phyloP scores from a whole-genome alignment of 2,329 filamentous ascomycete species.

The Fusarium luffae region DNA sequence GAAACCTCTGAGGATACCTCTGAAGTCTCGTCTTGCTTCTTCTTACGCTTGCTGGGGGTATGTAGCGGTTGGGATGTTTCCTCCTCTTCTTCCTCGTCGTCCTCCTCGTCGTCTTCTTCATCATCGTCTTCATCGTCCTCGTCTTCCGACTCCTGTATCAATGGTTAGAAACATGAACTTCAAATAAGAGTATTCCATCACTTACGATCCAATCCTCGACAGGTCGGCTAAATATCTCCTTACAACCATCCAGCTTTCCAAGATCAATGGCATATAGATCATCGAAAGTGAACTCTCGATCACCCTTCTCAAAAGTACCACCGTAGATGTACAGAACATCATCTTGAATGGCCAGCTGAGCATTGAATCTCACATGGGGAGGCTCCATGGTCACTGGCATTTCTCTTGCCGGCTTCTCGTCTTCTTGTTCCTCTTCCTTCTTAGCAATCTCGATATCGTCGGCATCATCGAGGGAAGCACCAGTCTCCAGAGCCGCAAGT shows the following conservation, averaged over 20 bases:
- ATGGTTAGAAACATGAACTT: conserved; percentile 21
- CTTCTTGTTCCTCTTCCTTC: conserved; percentile 64
- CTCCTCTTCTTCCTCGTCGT: conserved; percentile 64
- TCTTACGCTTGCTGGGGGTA: conserved; percentile 67
- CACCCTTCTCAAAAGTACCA: conserved; percentile 94
- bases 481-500: conserved; percentile 84
- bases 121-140: conserved; percentile 70
- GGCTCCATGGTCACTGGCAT: conserved; percentile 80
- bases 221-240: conserved; percentile 87
- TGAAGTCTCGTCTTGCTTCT: conserved; percentile 60
- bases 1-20: conserved; percentile 52
- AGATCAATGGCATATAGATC: conserved; percentile 93
- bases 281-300: conserved; percentile 94
- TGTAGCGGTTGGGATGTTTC: conserved; percentile 59
- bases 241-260: conserved; percentile 94
- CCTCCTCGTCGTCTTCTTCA: conserved; percentile 70
- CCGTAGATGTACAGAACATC: conserved; percentile 95
- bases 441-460: conserved; percentile 63
- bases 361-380: conserved; percentile 91
- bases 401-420: conserved; percentile 68
- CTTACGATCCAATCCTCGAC: conserved; percentile 83
- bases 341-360: conserved; percentile 88
- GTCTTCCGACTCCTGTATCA: conserved; percentile 65
- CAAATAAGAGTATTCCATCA: conserved; percentile 3
- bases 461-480: conserved; percentile 68